These are phyloP conservation scores for Saccharomyces hybrid DNA, from an alignment of 1,139 yeast genomes.

Conservation along the genomic window DNA sequence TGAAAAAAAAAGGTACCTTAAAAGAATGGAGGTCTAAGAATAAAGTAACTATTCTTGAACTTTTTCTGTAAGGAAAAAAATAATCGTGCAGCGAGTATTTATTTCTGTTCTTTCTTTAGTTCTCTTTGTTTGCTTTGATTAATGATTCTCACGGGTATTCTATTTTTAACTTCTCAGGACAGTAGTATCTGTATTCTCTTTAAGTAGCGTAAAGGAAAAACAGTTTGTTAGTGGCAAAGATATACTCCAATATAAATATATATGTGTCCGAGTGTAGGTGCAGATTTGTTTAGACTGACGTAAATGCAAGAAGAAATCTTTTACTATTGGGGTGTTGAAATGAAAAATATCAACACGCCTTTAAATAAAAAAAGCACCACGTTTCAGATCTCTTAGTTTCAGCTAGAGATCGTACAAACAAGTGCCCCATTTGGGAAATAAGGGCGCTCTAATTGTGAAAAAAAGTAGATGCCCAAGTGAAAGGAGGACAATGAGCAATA, in stretches of 20 bases:
- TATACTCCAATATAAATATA: neutral
- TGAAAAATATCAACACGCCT: neutral
- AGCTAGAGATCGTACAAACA: neutral
- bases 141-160: neutral
- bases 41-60: neutral
- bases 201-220: neutral
- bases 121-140: neutral
- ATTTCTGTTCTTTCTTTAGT: neutral
- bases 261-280: neutral
- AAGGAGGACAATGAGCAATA: neutral
- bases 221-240: neutral
- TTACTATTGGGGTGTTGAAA: neutral
- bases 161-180: neutral
- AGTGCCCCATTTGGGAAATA: neutral
- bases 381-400: neutral
- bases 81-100: neutral
- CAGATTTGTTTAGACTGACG: neutral
- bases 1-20: neutral
- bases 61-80: neutral
- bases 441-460: neutral
- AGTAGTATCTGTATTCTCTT: neutral
- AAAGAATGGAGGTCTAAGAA: neutral
- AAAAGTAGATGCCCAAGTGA: neutral
- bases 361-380: neutral
- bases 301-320: neutral